Evolutionary conservation across 306 rosid genomes (phyloP).

Genomic region (Lathyrus oleraceus): DNA sequence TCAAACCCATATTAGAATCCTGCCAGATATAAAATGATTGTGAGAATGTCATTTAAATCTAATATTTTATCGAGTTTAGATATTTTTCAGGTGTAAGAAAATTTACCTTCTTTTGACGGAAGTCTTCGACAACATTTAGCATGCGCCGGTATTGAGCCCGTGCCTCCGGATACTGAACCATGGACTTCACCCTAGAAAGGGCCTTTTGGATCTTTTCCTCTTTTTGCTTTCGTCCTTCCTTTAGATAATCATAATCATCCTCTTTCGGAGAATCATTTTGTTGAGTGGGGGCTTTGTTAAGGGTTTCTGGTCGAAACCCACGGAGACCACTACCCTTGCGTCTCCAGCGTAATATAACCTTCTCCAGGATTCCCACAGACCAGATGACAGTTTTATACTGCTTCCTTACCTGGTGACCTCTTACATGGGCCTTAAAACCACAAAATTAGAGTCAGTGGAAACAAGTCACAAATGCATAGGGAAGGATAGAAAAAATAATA

Average conservation of each 20-base stretch:
- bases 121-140: constrained; percentile 75
- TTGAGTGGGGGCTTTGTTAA: constrained; percentile 45
- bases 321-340: constrained; percentile 88
- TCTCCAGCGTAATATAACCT: constrained; percentile 89
- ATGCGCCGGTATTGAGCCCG: constrained; percentile 88
- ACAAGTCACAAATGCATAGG: constrained; percentile 2
- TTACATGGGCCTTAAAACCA: constrained; percentile 76
- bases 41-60: constrained; percentile 30
- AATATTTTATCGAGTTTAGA: not conserved
- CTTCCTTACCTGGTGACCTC: constrained; percentile 95
- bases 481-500: not conserved
- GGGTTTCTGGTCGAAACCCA: constrained; percentile 68
- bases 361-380: constrained; percentile 90
- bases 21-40: constrained; percentile 34
- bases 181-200: constrained; percentile 84
- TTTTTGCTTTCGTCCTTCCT: constrained; percentile 81
- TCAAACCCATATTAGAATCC: constrained; percentile 46
- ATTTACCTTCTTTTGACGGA: constrained; percentile 74
- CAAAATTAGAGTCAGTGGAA: constrained; percentile 44
- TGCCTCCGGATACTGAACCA: constrained; percentile 95
- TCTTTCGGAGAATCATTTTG: constrained; percentile 44
- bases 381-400: constrained; percentile 68
- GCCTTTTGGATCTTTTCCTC: constrained; percentile 91
- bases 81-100: not conserved
- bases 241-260: constrained; percentile 83